phyloP scores from a whole-genome alignment of 2,329 filamentous ascomycete species.

The Onygena corvina region DNA sequence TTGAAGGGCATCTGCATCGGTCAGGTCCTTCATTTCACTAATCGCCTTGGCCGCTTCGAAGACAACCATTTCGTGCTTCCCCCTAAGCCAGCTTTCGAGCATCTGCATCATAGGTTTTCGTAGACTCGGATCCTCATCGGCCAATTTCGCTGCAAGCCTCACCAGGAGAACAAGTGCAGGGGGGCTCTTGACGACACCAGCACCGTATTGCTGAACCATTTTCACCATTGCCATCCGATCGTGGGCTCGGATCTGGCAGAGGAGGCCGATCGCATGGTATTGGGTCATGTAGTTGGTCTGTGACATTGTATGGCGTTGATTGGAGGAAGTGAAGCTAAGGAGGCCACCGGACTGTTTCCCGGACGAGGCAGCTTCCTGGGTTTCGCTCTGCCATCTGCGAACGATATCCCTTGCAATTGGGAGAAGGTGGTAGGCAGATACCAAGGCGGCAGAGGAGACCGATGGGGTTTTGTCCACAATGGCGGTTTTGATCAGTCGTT shows the following conservation, averaged over 20 bases:
- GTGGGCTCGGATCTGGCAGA: conserved; percentile 96
- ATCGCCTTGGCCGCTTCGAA: conserved; percentile 98
- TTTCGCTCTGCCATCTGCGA: conserved; percentile 95
- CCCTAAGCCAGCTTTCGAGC: conserved; percentile 87
- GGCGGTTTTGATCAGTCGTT: conserved; percentile 95
- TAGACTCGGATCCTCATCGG: conserved; percentile 79
- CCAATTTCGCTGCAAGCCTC: conserved; percentile 79
- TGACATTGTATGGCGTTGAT: conserved; percentile 53
- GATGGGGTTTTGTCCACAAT: conserved; percentile 99
- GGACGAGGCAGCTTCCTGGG: conserved; percentile 86
- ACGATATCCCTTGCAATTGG: conserved; percentile 93
- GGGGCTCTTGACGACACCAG: conserved; percentile 87
- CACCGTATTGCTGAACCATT: conserved; percentile 99
- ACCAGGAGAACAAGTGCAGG: conserved; percentile 88
- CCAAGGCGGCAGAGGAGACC: conserved; percentile 86
- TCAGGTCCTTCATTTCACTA: conserved; percentile 85
- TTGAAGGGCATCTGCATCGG: conserved; percentile 79
- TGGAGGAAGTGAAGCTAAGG: conserved; percentile 77
- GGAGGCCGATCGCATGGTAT: conserved; percentile 91
- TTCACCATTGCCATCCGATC: conserved; percentile 98
- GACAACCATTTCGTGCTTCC: conserved; percentile 99
- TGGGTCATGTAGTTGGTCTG: conserved; percentile 96
- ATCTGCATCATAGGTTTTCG: conserved; percentile 95
- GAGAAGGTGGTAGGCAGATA: conserved; percentile 94
- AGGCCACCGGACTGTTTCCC: conserved; percentile 82